A percentile compares a stretch with the other conserved stretches of the same genome.
These are phyloP conservation scores for Neurospora cerealis DNA, from an alignment of 495 filamentous ascomycete genomes.

Conservation along the genomic window DNA sequence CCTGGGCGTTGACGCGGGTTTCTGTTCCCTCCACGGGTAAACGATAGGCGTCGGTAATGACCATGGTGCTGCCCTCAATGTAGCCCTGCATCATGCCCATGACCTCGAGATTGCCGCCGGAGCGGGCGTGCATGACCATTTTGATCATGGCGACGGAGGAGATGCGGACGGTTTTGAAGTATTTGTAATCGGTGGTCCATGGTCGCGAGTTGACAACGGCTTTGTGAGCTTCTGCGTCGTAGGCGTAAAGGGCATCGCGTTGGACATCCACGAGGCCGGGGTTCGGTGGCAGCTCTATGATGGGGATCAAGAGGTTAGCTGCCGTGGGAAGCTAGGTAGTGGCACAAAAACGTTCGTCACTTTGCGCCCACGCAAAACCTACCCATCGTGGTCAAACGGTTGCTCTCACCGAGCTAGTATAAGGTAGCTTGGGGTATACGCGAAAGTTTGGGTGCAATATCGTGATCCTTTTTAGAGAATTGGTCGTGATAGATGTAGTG, in stretches of 20 bases:
- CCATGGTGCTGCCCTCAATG: slow-evolving; percentile 69
- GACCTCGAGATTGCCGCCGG: slow-evolving; percentile 82
- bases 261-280: slow-evolving; percentile 66
- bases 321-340: not conserved
- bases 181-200: slow-evolving; percentile 71
- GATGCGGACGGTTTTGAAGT: slow-evolving; percentile 92
- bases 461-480: not conserved
- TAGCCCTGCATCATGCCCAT: slow-evolving; percentile 99
- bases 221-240: slow-evolving; percentile 57
- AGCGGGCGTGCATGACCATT: slow-evolving; percentile 98
- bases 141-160: slow-evolving; percentile 90
- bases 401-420: not conserved
- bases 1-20: slow-evolving; percentile 90
- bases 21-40: slow-evolving; percentile 97
- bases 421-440: not conserved
- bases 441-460: not conserved
- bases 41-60: slow-evolving; percentile 90
- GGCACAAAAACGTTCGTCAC: not conserved
- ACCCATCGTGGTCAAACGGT: not conserved
- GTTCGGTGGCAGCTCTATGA: slow-evolving; percentile 52
- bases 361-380: not conserved
- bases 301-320: not conserved
- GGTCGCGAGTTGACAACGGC: slow-evolving; percentile 49
- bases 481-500: not conserved
- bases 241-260: slow-evolving; percentile 85